These are phyloP conservation scores for Amborella trichopoda DNA, from an alignment of 164 flowering plant genomes.

Conservation along the genomic window DNA sequence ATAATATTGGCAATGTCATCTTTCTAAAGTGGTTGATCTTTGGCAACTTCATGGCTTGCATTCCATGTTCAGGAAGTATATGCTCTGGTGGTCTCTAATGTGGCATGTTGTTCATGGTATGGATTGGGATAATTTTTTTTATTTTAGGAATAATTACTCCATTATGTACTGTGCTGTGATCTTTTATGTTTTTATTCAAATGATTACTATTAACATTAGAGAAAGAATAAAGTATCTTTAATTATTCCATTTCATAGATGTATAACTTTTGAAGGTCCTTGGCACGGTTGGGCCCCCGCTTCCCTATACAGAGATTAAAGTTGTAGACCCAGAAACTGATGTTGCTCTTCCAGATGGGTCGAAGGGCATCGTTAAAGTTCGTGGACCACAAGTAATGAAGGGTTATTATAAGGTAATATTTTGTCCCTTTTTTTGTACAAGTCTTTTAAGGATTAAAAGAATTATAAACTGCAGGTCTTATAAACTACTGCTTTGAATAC, in stretches of 20 bases:
- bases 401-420: conserved; percentile 78
- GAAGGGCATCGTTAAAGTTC: conserved; percentile 67
- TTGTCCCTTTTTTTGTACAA: not conserved
- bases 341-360: conserved; percentile 56
- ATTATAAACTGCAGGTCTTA: no score
- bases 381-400: conserved; percentile 91
- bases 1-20: no score
- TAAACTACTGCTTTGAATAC: no score
- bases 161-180: conserved; percentile 17
- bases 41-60: no score
- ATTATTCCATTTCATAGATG: not conserved
- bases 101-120: no score
- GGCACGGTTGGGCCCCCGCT: conserved; percentile 86
- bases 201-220: not conserved
- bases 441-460: no score
- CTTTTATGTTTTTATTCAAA: no score
- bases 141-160: conserved; percentile 5
- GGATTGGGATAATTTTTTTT: no score
- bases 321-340: conserved; percentile 67
- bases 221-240: not conserved
- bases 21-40: no score
- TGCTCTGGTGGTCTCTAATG: no score
- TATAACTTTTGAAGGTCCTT: conserved; percentile 55
- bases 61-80: no score
- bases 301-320: conserved; percentile 51